Evolutionary conservation across 345 rosid genomes (phyloP).

Genomic region (Camelina neglecta): DNA sequence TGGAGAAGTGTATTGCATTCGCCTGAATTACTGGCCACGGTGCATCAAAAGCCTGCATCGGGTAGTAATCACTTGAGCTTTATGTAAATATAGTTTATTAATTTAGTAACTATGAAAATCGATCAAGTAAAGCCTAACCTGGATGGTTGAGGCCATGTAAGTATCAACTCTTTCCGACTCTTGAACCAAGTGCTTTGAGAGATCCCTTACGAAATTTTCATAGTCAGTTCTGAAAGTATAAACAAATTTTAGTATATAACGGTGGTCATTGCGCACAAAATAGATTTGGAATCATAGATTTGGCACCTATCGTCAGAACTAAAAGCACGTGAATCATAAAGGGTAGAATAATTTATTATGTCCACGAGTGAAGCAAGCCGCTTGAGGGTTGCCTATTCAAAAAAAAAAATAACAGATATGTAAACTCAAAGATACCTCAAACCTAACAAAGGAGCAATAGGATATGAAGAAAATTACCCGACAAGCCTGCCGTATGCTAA

Average conservation of each 20-base stretch:
- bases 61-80: slow-evolving; percentile 22
- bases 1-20: slow-evolving; percentile 84
- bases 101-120: slow-evolving; percentile 6
- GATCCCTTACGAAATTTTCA: slow-evolving; percentile 79
- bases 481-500: slow-evolving; percentile 82
- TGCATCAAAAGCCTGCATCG: slow-evolving; percentile 87
- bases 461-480: slow-evolving; percentile 52
- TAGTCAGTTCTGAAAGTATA: slow-evolving; percentile 64
- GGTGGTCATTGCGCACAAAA: slow-evolving; percentile 1
- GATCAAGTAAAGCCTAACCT: slow-evolving; percentile 53
- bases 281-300: slow-evolving; percentile 14
- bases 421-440: slow-evolving; percentile 16
- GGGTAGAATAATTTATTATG: slow-evolving; percentile 56
- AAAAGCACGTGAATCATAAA: slow-evolving; percentile 61
- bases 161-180: slow-evolving; percentile 72
- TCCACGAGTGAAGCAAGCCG: slow-evolving; percentile 69
- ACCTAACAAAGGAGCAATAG: slow-evolving; percentile 32
- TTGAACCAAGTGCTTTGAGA: slow-evolving; percentile 64
- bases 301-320: slow-evolving; percentile 77
- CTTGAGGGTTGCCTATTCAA: slow-evolving; percentile 70
- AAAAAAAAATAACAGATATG: slow-evolving; percentile 26
- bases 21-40: slow-evolving; percentile 94
- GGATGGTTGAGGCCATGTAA: slow-evolving; percentile 80
- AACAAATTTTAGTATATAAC: slow-evolving; percentile 3
- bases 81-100: background rate